Conservation (phyloP, 805 yeast species). For the Kluyveromyces aestuarii region DNA sequence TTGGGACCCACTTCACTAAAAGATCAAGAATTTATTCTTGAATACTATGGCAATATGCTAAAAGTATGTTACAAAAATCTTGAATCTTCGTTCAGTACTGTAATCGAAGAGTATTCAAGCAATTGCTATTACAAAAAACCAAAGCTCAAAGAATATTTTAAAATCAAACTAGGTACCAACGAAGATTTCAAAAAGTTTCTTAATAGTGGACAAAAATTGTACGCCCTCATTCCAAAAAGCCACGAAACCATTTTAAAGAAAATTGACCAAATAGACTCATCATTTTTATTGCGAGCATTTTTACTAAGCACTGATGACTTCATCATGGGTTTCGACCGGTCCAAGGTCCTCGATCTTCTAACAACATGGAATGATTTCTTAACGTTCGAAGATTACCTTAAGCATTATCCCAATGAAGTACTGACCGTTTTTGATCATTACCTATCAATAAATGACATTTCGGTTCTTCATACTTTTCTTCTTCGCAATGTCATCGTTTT, state of each 20-base stretch:
- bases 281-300: slow-evolving; percentile 10
- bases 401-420: slow-evolving; percentile 3
- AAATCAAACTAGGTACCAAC: slow-evolving; percentile 10
- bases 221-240: slow-evolving; percentile 1
- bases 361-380: slow-evolving; percentile 19
- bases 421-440: slow-evolving; percentile 14
- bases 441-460: slow-evolving; percentile 5
- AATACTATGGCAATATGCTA: slow-evolving; percentile 18
- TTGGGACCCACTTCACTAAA: slow-evolving; percentile 11
- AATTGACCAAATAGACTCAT: slow-evolving; percentile 13
- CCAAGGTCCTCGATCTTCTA: slow-evolving; percentile 10
- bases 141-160: slow-evolving; percentile 11
- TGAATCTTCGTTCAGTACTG: slow-evolving; percentile 11
- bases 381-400: slow-evolving; percentile 13
- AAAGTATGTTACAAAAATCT: slow-evolving; percentile 10
- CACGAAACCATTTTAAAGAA: not conserved
- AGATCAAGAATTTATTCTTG: slow-evolving; percentile 19
- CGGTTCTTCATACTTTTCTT: slow-evolving; percentile 9
- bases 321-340: slow-evolving; percentile 1
- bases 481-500: slow-evolving; percentile 11
- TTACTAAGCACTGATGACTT: slow-evolving; percentile 5
- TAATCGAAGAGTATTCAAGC: slow-evolving; percentile 13
- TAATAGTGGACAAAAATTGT: slow-evolving; percentile 5
- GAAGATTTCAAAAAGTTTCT: slow-evolving; percentile 6
- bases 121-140: slow-evolving; percentile 20